A percentile compares a stretch with the other conserved stretches of the same genome.
Evolutionary conservation across 495 filamentous ascomycete genomes (phyloP).

Genomic region (Talaromyces borbonicus): DNA sequence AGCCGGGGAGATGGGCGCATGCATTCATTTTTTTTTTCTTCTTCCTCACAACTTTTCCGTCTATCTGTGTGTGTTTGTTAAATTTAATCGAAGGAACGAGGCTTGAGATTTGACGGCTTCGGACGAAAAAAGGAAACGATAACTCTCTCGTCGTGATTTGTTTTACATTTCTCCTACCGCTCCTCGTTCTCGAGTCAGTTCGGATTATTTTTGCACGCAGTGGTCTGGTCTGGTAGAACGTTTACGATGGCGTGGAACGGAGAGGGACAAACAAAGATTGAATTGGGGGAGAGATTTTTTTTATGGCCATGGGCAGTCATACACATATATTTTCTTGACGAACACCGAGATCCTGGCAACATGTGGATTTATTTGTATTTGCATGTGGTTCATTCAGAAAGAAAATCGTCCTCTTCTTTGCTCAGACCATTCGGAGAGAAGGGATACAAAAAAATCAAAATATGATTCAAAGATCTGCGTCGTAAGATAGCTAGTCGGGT

Average conservation of each 20-base stretch:
- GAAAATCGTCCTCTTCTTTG: neutral
- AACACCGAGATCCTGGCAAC: no score
- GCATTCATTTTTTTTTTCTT: neutral
- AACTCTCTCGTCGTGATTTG: neutral
- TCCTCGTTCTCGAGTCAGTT: neutral
- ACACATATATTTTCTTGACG: no score
- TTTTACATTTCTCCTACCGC: neutral
- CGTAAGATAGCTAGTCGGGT: no score
- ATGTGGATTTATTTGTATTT: no score
- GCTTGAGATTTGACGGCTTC: neutral
- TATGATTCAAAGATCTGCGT: no score
- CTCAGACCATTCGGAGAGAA: neutral
- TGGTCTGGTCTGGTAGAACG: neutral
- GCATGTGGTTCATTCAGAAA: no score
- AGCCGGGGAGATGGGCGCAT: neutral
- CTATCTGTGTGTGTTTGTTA: slow-evolving; percentile 5
- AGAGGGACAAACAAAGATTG: no score
- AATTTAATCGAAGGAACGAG: slow-evolving; percentile 2
- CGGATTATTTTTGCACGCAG: neutral
- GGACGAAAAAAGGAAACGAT: neutral
- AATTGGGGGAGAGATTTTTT: no score
- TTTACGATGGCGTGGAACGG: no score
- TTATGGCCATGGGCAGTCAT: no score
- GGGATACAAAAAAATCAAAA: slow-evolving; percentile 4
- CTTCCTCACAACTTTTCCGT: no score